These are phyloP conservation scores for Lasiosphaeria hispida DNA, from an alignment of 495 filamentous ascomycete species.

Conservation along the genomic window DNA sequence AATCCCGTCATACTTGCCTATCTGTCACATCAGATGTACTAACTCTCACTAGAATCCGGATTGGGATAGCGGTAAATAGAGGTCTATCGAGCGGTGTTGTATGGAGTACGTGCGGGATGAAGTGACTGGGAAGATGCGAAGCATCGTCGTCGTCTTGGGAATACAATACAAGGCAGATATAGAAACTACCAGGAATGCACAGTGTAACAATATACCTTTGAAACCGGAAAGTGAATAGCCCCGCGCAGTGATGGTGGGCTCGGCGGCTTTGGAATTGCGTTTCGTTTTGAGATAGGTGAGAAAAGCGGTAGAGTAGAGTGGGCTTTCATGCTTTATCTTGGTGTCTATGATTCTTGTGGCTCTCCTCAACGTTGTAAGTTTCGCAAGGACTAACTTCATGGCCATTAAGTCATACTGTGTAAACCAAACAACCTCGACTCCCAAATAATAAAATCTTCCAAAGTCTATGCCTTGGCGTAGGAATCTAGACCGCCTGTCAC, in stretches of 20 bases:
- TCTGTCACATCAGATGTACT: slow-evolving; percentile 9
- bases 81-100: not conserved
- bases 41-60: slow-evolving; percentile 43
- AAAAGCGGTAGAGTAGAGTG: too few relatives aligned
- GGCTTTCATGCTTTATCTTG: too few relatives aligned
- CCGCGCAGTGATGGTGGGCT: too few relatives aligned
- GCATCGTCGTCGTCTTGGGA: not conserved
- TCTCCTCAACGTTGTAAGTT: too few relatives aligned
- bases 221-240: not conserved
- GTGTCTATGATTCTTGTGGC: too few relatives aligned
- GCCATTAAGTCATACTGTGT: too few relatives aligned
- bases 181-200: slow-evolving; percentile 3
- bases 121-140: not conserved
- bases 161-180: not conserved
- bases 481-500: too few relatives aligned
- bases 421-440: too few relatives aligned
- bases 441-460: not conserved
- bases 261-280: too few relatives aligned
- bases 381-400: too few relatives aligned
- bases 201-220: slow-evolving; percentile 2
- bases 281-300: too few relatives aligned
- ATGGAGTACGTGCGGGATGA: not conserved
- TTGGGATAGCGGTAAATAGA: slow-evolving; percentile 46
- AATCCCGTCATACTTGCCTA: not conserved
- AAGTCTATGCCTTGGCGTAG: too few relatives aligned